Base-by-base conservation (phyloP, 2,329 filamentous ascomycete species). In the Aspergillus terreus region DNA sequence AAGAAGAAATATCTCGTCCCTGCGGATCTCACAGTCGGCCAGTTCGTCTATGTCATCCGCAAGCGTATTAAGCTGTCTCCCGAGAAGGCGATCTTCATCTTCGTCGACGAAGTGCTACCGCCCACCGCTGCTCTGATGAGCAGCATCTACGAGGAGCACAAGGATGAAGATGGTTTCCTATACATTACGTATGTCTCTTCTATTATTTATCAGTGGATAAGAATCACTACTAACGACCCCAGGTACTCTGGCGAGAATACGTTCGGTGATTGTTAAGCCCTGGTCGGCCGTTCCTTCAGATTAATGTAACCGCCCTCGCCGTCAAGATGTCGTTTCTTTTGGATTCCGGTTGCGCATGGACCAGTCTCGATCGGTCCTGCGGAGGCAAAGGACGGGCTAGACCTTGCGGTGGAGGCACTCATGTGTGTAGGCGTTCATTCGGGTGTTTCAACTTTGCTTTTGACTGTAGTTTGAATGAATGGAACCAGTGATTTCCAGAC, bases 1-100 rank as follows among this genome's bases (percentile, higher is more conserved):
- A 99, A 99, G 87, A 99, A 99, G 86, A 99, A 99, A 81, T 99
- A 99, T 71, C 84, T 99, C 45, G 94, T 99, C 25, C 94, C 94
- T 12, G 91, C 94, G 64, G 94, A 99, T 71, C 84, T 99, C 70
- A 99, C 94, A 58, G 94, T 99, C 58, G 94, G 94, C 67, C 94
- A 99, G 86, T 96, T 99, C 72, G 94, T 99, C 78, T 99, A 99
- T 77, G 94, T 99, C 60, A 99, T 99, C 78, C 91, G 94, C 74
- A 99, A 99, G 84, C 88, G 94, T 70, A 99, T 99, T 80, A 99
- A 99, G 90, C 84, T 99, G 63, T 96, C 91, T 50, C 94, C 94
- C 30, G 94, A 99, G 81, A 99, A 99, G 84, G 94, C 94, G 72
- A 99, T 99, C 79, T 99, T 99, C 83, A 97, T 99, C 82, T 99